Conservation (phyloP, 441 rosid species). For the Melastoma candidum region DNA sequence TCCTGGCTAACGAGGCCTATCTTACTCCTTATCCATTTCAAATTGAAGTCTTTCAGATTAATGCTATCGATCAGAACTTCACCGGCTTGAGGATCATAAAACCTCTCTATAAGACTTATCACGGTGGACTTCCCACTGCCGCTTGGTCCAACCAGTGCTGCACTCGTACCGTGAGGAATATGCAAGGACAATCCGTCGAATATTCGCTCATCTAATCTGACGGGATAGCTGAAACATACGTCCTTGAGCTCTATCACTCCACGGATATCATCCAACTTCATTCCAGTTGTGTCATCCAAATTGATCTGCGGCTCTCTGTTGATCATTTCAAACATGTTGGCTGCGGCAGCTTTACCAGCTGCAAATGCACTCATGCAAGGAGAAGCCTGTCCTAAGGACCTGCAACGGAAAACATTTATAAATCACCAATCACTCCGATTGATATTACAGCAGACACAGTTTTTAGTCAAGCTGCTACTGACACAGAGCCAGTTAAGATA, state of each 20-base stretch:
- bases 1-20: constrained; percentile 78
- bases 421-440: background rate
- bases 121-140: constrained; percentile 86
- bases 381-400: constrained; percentile 67
- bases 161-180: constrained; percentile 46
- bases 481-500: constrained; percentile 59
- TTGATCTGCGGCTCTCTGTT: constrained; percentile 45
- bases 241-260: constrained; percentile 61
- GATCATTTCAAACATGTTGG: constrained; percentile 72
- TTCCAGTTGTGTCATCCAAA: constrained; percentile 43
- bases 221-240: constrained; percentile 44
- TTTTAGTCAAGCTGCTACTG: background rate
- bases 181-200: constrained; percentile 52
- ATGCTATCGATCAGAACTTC: constrained; percentile 55
- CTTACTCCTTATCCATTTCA: constrained; percentile 56
- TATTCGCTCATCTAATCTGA: constrained; percentile 64
- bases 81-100: constrained; percentile 73
- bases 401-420: constrained; percentile 2
- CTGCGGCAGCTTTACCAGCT: constrained; percentile 71
- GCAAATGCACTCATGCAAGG: constrained; percentile 53
- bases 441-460: constrained; percentile 3
- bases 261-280: constrained; percentile 29
- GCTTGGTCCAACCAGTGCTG: constrained; percentile 72
- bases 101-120: constrained; percentile 62
- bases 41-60: constrained; percentile 37